Percentiles rank a stretch among this genome's conserved stretches.
These are phyloP conservation scores for Ophiostoma sp. DNA, from an alignment of 2,329 filamentous ascomycete species.

Conservation along the genomic window DNA sequence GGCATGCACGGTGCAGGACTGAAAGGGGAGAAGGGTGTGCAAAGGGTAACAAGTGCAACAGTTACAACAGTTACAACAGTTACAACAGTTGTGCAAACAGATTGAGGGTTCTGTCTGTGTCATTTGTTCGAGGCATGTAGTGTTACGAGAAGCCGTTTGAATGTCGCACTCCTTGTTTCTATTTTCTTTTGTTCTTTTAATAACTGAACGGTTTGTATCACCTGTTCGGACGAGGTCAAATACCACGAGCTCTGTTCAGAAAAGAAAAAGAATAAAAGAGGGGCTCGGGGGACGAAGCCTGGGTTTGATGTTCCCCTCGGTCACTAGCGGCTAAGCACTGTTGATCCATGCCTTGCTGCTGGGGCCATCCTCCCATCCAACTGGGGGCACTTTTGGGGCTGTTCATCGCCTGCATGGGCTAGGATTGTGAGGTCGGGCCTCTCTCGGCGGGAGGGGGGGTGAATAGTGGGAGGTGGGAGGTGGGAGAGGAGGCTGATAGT, in stretches of 20 bases:
- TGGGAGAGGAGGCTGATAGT: neutral
- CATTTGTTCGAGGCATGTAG: neutral
- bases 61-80: neutral
- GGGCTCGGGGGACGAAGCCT: neutral
- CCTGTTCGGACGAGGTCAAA: neutral
- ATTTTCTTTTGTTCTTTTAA: too few species aligned
- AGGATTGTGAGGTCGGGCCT: neutral
- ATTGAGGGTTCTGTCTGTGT: neutral
- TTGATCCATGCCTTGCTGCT: slow-evolving; percentile 12
- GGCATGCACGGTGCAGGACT: neutral
- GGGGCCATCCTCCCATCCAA: neutral
- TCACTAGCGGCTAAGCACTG: slow-evolving; percentile 17
- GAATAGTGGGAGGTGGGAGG: neutral
- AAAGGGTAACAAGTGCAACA: neutral
- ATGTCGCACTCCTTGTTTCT: neutral
- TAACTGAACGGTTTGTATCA: neutral
- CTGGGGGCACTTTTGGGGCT: neutral
- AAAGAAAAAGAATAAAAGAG: slow-evolving; percentile 6
- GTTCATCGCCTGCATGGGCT: neutral
- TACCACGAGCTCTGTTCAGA: neutral
- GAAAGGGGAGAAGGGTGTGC: neutral
- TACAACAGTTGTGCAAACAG: neutral
- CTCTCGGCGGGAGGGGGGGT: neutral
- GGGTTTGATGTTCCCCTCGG: slow-evolving; percentile 16
- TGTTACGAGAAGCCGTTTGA: slow-evolving; percentile 2